These are phyloP conservation scores for Mycosphaerella arachidis DNA, from an alignment of 2,329 filamentous ascomycete species.

Conservation along the genomic window DNA sequence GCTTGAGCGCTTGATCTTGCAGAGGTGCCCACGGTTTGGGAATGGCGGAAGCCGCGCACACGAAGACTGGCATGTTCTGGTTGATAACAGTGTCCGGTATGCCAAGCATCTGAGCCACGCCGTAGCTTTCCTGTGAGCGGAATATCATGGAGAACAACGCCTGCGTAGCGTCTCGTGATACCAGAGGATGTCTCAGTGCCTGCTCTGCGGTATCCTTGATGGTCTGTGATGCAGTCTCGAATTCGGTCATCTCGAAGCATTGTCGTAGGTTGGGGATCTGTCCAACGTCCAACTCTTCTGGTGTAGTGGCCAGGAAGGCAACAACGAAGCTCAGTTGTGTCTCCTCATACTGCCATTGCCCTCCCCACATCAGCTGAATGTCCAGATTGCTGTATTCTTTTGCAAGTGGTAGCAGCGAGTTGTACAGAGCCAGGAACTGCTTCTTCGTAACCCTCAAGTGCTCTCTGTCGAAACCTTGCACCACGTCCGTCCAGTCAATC, in stretches of 20 bases:
- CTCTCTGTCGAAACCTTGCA: slow-evolving; percentile 75
- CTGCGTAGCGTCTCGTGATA: slow-evolving; percentile 77
- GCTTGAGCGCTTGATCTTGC: slow-evolving; percentile 69
- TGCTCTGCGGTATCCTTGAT: slow-evolving; percentile 57
- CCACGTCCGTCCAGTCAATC: slow-evolving; percentile 64
- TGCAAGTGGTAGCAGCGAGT: slow-evolving; percentile 70
- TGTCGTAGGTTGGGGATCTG: slow-evolving; percentile 76
- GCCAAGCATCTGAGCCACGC: slow-evolving; percentile 51
- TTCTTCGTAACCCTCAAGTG: slow-evolving; percentile 68
- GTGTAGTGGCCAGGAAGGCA: slow-evolving; percentile 72
- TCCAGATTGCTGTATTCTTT: slow-evolving; percentile 62
- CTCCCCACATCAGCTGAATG: slow-evolving; percentile 86
- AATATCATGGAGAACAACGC: slow-evolving; percentile 61
- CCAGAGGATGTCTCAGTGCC: slow-evolving; percentile 78
- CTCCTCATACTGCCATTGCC: slow-evolving; percentile 74
- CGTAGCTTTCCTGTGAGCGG: slow-evolving; percentile 54
- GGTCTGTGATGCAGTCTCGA: slow-evolving; percentile 56
- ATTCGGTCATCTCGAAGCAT: slow-evolving; percentile 66
- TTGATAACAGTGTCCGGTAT: slow-evolving; percentile 60
- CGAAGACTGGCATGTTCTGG: slow-evolving; percentile 72
- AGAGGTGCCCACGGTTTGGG: slow-evolving; percentile 71
- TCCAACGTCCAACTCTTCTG: slow-evolving; percentile 74
- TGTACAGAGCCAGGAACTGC: slow-evolving; percentile 79
- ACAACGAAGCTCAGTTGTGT: slow-evolving; percentile 92
- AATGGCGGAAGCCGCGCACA: slow-evolving; percentile 72